Evolutionary conservation across 1,284 basidiomycete genomes (phyloP), one percentile per base, ranked within the genome.

Genomic region (Meira nashicola): DNA sequence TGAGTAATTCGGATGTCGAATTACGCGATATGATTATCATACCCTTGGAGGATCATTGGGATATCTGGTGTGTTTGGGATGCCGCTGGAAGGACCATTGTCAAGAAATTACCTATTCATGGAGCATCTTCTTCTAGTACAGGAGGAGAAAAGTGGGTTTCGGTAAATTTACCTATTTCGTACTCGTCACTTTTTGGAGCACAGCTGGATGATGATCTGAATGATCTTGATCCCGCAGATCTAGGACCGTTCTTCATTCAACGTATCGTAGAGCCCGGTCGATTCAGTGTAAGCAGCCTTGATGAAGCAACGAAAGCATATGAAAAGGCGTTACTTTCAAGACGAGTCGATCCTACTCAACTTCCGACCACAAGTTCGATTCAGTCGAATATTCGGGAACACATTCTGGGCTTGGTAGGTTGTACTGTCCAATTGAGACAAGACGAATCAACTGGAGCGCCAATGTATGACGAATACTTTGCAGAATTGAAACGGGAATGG

Each of bases 11-110:
- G 17, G 65, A 67, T 41, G 67, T 67, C n/a, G 73, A 75, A 60
- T 58, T 75, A 54, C 64, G 73, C 14, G 73, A 75, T 47, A 63
- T 72, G 9, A 62, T 56, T 39, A 63, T 75, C 23, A 66, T 58
- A 11, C 63, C 59, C 2, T 53, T 58, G 33, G 58, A 58, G 19
- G 55, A 56, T n/a, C 63, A 66, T 12, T 70, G 68, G 68, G 60
- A 60, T 37, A 64, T 73, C 40, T 74, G 74, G 74, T 62, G 71
- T 4, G 51, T 73, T 12, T 76, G 74, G 74, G 71, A 76, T 57
- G 65, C 68, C 15, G 67, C 64, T 10, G 65, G 65, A 9, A 67
- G 64, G 17, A 63, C 69, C 0, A 48, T 74, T 17, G 57, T 71
- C 56, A 67, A 71, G 19, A 63, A 67, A 39, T 56, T 62, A 33